Percentiles rank a stretch among this genome's conserved stretches.
These are phyloP conservation scores for Melampsora americana DNA, from an alignment of 1,284 basidiomycete genomes.

Conservation along the genomic window DNA sequence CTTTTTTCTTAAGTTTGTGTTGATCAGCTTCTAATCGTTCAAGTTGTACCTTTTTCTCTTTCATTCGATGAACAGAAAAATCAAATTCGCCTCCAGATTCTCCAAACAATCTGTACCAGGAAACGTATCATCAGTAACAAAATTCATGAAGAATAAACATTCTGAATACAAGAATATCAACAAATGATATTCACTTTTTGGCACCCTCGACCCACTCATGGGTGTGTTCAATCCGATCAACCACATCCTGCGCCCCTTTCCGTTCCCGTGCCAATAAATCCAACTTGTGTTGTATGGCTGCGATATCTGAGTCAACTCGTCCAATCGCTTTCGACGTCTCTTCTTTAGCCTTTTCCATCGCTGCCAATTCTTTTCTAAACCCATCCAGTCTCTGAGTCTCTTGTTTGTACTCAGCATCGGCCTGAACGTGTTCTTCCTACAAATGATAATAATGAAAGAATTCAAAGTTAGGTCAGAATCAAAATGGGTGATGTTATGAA, in stretches of 20 bases:
- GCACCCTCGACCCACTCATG: slow-evolving; percentile 87
- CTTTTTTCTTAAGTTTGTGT: slow-evolving; percentile 85
- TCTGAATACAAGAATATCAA: background rate
- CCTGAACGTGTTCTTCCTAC: slow-evolving; percentile 64
- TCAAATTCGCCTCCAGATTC: slow-evolving; percentile 77
- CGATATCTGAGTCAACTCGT: slow-evolving; percentile 69
- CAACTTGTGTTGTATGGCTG: slow-evolving; percentile 62
- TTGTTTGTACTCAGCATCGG: slow-evolving; percentile 70
- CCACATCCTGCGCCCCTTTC: slow-evolving; percentile 50
- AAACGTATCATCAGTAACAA: background rate
- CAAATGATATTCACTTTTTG: slow-evolving; percentile 63
- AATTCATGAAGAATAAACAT: background rate
- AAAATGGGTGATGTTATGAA: background rate
- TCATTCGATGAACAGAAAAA: slow-evolving; percentile 71
- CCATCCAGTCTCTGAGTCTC: slow-evolving; percentile 80
- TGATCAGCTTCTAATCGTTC: slow-evolving; percentile 75
- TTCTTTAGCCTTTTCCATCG: slow-evolving; percentile 75
- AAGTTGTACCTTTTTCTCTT: slow-evolving; percentile 65
- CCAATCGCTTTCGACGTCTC: slow-evolving; percentile 72
- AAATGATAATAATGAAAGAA: background rate
- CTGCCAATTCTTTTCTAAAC: slow-evolving; percentile 81
- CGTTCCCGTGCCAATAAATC: slow-evolving; percentile 58
- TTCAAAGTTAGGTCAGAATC: slow-evolving; percentile 6
- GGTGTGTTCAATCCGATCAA: slow-evolving; percentile 67
- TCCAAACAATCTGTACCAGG: slow-evolving; percentile 65